Percentiles rank a stretch among this genome's conserved stretches.
These are phyloP conservation scores for Earliella scabrosa DNA, from an alignment of 1,284 basidiomycete genomes.

Conservation along the genomic window DNA sequence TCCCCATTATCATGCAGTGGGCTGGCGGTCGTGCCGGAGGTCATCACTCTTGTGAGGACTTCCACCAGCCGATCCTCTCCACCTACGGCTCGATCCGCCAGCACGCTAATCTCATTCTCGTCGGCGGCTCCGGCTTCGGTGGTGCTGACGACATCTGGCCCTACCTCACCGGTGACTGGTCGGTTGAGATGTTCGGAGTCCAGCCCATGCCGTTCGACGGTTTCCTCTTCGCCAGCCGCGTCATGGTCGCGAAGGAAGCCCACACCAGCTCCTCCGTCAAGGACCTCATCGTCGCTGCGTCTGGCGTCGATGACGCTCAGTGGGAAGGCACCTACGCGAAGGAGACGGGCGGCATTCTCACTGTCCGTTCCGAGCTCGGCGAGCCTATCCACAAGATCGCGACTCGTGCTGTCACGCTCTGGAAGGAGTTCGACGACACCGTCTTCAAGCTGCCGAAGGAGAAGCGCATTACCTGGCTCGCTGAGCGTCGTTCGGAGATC, in stretches of 20 bases:
- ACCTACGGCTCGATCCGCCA: slow-evolving; percentile 93
- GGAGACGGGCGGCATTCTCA: slow-evolving; percentile 95
- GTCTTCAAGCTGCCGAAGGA: slow-evolving; percentile 96
- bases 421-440: slow-evolving; percentile 98
- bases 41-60: slow-evolving; percentile 98
- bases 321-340: slow-evolving; percentile 98
- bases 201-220: slow-evolving; percentile 99
- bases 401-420: slow-evolving; percentile 94
- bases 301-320: slow-evolving; percentile 89
- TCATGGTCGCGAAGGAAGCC: slow-evolving; percentile 98
- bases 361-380: slow-evolving; percentile 96
- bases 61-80: slow-evolving; percentile 93
- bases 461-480: slow-evolving; percentile 90
- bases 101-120: slow-evolving; percentile 87
- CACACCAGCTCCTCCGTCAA: slow-evolving; percentile 95
- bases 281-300: slow-evolving; percentile 92
- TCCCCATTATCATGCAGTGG: slow-evolving; percentile 99
- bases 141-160: slow-evolving; percentile 96
- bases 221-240: slow-evolving; percentile 93
- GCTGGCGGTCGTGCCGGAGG: slow-evolving; percentile 99
- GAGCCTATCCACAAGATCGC: slow-evolving; percentile 99
- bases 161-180: slow-evolving; percentile 97
- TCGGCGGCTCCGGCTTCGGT: slow-evolving; percentile 98
- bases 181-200: slow-evolving; percentile 77
- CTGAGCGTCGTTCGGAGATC: slow-evolving; percentile 86